Evolutionary conservation across 257 asterid genomes (phyloP).

Genomic region (Solanum sejunctum): DNA sequence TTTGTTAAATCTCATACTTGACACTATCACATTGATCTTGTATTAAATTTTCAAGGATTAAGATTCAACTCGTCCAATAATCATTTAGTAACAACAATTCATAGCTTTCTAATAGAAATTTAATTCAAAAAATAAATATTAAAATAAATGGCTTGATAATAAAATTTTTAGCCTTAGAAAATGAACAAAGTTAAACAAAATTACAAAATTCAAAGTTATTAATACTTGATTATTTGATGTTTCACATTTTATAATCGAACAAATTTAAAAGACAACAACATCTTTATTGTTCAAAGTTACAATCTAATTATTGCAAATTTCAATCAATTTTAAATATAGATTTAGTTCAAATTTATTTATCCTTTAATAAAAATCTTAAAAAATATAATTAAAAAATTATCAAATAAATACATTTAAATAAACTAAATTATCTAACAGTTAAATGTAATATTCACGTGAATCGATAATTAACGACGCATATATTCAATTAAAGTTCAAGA

Average conservation of each 20-base stretch:
- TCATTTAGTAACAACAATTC: not conserved
- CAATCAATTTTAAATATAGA: not conserved
- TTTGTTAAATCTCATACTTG: not conserved
- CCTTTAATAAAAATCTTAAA: not conserved
- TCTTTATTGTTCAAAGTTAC: not conserved
- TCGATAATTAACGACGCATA: not conserved
- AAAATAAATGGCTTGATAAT: not conserved
- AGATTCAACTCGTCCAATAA: not conserved
- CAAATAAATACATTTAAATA: not conserved
- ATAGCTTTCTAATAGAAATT: not conserved
- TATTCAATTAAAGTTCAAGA: not conserved
- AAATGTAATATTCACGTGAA: not conserved
- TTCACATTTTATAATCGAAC: not conserved
- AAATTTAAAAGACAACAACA: not conserved
- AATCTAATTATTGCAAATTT: not conserved
- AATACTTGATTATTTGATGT: not conserved
- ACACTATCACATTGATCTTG: not conserved
- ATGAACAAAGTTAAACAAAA: not conserved
- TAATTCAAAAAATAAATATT: not conserved
- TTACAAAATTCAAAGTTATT: not conserved
- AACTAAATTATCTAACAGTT: not conserved
- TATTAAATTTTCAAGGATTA: not conserved
- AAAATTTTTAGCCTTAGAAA: not conserved
- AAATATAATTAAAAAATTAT: not conserved
- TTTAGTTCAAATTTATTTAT: not conserved